Conservation (phyloP, 768 basidiomycete genomes). For the Sutorius australiensis region DNA sequence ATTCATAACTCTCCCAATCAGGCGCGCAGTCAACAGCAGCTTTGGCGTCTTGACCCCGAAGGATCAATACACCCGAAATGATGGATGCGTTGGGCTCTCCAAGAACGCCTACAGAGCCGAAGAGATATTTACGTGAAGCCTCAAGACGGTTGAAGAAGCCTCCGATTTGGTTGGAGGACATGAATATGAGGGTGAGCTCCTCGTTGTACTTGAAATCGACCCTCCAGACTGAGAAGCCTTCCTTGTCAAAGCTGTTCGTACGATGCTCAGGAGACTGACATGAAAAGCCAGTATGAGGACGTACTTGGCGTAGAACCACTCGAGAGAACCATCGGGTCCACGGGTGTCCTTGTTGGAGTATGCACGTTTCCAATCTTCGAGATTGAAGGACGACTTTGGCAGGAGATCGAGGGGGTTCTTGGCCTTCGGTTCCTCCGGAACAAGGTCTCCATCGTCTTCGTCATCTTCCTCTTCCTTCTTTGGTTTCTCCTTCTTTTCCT, state of each 20-base stretch:
- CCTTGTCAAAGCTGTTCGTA: conserved; percentile 68
- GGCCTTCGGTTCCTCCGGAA: conserved; percentile 79
- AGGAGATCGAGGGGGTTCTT: conserved; percentile 95
- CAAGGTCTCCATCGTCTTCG: conserved; percentile 72
- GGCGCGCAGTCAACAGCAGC: conserved; percentile 78
- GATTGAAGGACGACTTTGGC: conserved; percentile 83
- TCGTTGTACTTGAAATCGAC: conserved; percentile 97
- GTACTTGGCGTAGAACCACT: conserved; percentile 97
- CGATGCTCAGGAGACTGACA: conserved; percentile 1
- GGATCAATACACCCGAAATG: conserved; percentile 79
- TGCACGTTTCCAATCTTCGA: conserved; percentile 95
- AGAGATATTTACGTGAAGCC: conserved; percentile 94
- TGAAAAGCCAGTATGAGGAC: conserved; percentile 19
- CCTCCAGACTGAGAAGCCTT: conserved; percentile 88
- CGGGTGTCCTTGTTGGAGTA: conserved; percentile 99
- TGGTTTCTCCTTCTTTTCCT: conserved; percentile 66
- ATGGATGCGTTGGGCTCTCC: conserved; percentile 73
- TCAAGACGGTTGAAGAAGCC: conserved; percentile 99
- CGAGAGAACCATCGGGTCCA: conserved; percentile 72
- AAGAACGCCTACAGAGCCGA: conserved; percentile 89
- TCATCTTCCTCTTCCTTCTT: conserved; percentile 53
- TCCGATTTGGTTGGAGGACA: conserved; percentile 90
- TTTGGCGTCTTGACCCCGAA: conserved; percentile 71
- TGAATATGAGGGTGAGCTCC: conserved; percentile 89
- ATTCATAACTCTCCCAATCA: conserved; percentile 88